These are phyloP conservation scores for Madurella mycetomatis DNA, from an alignment of 2,329 filamentous ascomycete species.

Conservation along the genomic window DNA sequence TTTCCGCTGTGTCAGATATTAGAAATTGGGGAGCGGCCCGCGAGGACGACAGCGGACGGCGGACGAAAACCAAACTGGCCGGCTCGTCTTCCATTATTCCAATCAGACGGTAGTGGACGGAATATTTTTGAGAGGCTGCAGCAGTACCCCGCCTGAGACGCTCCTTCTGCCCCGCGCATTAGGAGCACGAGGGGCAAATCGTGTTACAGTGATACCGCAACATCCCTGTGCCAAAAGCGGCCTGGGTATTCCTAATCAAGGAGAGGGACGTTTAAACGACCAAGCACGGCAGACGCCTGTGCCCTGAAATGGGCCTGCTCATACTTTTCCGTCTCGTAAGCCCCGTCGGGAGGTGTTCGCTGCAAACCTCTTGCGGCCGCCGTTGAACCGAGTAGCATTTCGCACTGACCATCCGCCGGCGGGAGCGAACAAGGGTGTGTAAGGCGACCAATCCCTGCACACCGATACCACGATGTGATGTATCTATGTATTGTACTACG, in stretches of 20 bases:
- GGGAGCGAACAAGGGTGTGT: too few species aligned
- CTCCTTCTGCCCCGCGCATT: constrained; percentile 2
- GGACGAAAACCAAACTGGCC: not conserved
- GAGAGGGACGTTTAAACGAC: not conserved
- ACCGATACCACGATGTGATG: too few species aligned
- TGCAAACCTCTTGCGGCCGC: too few species aligned
- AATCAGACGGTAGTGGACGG: not conserved
- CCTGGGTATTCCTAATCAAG: constrained; percentile 11
- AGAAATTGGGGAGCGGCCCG: not conserved
- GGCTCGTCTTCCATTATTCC: not conserved
- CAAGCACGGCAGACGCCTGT: constrained; percentile 16
- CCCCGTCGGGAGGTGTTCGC: too few species aligned
- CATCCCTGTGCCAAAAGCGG: constrained; percentile 3
- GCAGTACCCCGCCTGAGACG: constrained; percentile 2
- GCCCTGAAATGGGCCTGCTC: not conserved
- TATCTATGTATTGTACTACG: too few species aligned
- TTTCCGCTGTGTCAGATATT: constrained; percentile 10
- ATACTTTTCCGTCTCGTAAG: too few species aligned
- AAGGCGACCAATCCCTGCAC: too few species aligned
- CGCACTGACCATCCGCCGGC: too few species aligned
- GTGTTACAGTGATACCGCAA: constrained; percentile 4
- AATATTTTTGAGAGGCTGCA: not conserved
- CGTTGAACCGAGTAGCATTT: too few species aligned
- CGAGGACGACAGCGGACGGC: not conserved
- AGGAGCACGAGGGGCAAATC: constrained; percentile 17